phyloP scores from a whole-genome alignment of 768 basidiomycete genomes.

The Plicaturopsis crispa region DNA sequence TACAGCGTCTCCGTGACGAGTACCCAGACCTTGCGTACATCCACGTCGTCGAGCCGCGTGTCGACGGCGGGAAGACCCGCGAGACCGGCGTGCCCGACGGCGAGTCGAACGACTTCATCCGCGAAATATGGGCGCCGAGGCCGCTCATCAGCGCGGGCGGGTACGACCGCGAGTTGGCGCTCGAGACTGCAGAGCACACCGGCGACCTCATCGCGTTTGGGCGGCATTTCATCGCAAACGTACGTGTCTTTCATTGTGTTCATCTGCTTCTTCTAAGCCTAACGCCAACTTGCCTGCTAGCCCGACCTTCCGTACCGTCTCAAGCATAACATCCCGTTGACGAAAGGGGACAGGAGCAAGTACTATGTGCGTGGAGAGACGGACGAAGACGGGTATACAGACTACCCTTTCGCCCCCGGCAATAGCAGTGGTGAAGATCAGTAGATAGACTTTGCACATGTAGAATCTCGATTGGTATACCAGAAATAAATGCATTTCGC shows the following conservation, averaged over 20 bases:
- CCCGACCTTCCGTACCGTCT: slow-evolving; percentile 27
- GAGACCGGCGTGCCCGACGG: background rate
- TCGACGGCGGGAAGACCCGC: slow-evolving; percentile 1
- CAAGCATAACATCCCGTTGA: slow-evolving; percentile 17
- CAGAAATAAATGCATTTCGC: too few relatives aligned
- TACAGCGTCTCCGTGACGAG: slow-evolving; percentile 13
- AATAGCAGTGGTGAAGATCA: too few relatives aligned
- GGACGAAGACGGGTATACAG: slow-evolving; percentile 21
- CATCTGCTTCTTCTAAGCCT: slow-evolving; percentile 2
- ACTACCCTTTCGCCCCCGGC: slow-evolving; percentile 24
- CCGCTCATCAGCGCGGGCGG: slow-evolving; percentile 20
- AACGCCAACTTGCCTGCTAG: too few relatives aligned
- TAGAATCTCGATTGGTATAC: too few relatives aligned
- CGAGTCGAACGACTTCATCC: slow-evolving; percentile 18
- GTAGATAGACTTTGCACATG: too few relatives aligned
- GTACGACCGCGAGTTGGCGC: slow-evolving; percentile 16
- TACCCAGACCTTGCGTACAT: slow-evolving; percentile 30
- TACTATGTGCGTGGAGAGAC: slow-evolving; percentile 18
- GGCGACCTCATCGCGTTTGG: slow-evolving; percentile 20
- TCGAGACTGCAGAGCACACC: slow-evolving; percentile 14
- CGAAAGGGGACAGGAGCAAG: slow-evolving; percentile 15
- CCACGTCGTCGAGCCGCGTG: slow-evolving; percentile 24
- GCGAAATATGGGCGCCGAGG: slow-evolving; percentile 18
- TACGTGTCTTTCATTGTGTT: slow-evolving; percentile 11
- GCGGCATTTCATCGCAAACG: slow-evolving; percentile 22